Percentiles rank a stretch among this genome's conserved stretches.
Evolutionary conservation across 1,284 basidiomycete genomes (phyloP).

Genomic region (Porogramme epimiltina): DNA sequence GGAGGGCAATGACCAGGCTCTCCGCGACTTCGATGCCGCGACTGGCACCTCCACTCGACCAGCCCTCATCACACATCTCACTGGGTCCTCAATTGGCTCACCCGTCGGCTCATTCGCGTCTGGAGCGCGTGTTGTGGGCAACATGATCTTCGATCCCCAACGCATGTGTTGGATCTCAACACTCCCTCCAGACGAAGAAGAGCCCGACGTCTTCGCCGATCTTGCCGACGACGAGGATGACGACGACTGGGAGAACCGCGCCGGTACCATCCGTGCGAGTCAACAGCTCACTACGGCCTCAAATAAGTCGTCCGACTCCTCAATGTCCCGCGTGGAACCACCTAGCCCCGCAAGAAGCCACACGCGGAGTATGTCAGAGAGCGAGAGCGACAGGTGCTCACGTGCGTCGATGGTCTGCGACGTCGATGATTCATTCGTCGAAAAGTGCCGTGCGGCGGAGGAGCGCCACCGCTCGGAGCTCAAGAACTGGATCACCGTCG

Average conservation of each 20-base stretch:
- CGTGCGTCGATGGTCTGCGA: constrained; percentile 74
- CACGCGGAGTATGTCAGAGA: constrained; percentile 67
- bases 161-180: constrained; percentile 94
- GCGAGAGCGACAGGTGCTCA: constrained; percentile 74
- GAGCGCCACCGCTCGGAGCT: constrained; percentile 81
- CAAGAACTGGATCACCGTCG: constrained; percentile 66
- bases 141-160: constrained; percentile 95
- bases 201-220: constrained; percentile 90
- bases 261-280: constrained; percentile 75
- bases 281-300: constrained; percentile 39
- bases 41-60: constrained; percentile 87
- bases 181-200: constrained; percentile 84
- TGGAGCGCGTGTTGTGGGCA: constrained; percentile 86
- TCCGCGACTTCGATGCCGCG: constrained; percentile 88
- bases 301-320: constrained; percentile 38
- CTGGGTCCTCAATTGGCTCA: constrained; percentile 79
- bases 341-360: constrained; percentile 68
- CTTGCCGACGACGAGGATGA: constrained; percentile 87
- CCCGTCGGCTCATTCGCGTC: constrained; percentile 76
- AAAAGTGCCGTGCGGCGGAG: constrained; percentile 75
- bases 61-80: constrained; percentile 91
- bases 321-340: constrained; percentile 19
- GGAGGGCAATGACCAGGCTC: constrained; percentile 93
- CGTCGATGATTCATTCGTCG: constrained; percentile 71
- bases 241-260: constrained; percentile 69